These are phyloP conservation scores for Pleoardoris graminearum DNA, from an alignment of 2,329 filamentous ascomycete genomes.

Conservation along the genomic window DNA sequence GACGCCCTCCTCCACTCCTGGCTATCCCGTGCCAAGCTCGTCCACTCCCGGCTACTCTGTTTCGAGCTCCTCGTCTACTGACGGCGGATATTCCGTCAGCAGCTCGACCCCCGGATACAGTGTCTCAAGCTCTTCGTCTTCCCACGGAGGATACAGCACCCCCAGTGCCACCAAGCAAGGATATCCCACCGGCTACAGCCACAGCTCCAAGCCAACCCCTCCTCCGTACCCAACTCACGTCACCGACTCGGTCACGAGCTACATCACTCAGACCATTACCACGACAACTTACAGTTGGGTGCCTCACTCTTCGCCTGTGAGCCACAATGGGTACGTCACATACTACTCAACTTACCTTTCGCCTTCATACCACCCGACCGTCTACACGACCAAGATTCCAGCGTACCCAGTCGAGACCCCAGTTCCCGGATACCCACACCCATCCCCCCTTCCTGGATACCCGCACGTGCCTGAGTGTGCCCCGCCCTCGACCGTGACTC, in stretches of 20 bases:
- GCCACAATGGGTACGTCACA: slow-evolving; percentile 30
- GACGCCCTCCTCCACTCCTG: slow-evolving; percentile 4
- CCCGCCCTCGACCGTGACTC: slow-evolving; percentile 26
- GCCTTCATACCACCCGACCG: slow-evolving; percentile 35
- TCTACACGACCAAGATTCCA: slow-evolving; percentile 29
- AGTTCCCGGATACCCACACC: too few species aligned
- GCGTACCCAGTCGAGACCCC: slow-evolving; percentile 1
- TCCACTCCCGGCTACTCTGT: slow-evolving; percentile 9
- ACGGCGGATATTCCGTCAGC: neutral
- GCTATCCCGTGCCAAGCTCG: slow-evolving; percentile 11
- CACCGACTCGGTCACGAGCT: slow-evolving; percentile 34
- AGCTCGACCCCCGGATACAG: neutral
- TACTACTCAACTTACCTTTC: slow-evolving; percentile 49
- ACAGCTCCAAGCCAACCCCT: slow-evolving; percentile 2
- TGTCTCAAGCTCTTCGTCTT: slow-evolving; percentile 9
- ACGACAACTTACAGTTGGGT: slow-evolving; percentile 42
- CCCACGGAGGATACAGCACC: neutral
- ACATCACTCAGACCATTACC: slow-evolving; percentile 33
- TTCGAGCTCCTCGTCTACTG: neutral
- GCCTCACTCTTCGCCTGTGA: slow-evolving; percentile 43
- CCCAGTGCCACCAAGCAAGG: neutral
- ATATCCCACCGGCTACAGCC: slow-evolving; percentile 9
- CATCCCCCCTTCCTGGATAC: too few species aligned
- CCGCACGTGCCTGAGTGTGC: too few species aligned
- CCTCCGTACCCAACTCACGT: slow-evolving; percentile 13